Conservation (phyloP, 1,284 basidiomycete species). For the Baeospora myosura region DNA sequence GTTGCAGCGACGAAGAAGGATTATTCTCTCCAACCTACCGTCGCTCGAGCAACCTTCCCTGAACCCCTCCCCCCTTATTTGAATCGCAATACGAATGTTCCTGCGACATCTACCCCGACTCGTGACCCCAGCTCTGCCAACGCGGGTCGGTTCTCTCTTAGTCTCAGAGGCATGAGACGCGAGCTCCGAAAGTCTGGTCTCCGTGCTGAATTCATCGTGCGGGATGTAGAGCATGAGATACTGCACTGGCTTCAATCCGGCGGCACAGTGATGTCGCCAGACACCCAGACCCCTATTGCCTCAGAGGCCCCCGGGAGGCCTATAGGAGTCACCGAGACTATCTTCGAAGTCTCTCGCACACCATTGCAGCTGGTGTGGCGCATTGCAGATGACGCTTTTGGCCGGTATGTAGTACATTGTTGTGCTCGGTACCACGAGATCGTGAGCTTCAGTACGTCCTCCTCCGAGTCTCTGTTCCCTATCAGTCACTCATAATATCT, state of each 20-base stretch:
- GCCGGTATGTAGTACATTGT: constrained; percentile 73
- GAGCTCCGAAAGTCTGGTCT: constrained; percentile 57
- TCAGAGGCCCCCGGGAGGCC: constrained; percentile 32
- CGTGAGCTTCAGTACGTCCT: constrained; percentile 70
- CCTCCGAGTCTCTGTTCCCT: neutral
- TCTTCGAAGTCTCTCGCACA: constrained; percentile 58
- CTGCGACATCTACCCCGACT: constrained; percentile 32
- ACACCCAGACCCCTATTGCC: constrained; percentile 15
- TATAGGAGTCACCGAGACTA: constrained; percentile 44
- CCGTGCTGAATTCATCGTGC: constrained; percentile 51
- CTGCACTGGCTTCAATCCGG: constrained; percentile 52
- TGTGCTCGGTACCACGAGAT: constrained; percentile 71
- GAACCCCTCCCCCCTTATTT: constrained; percentile 65
- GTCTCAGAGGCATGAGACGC: constrained; percentile 65
- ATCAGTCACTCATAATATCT: constrained; percentile 4
- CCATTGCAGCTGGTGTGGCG: constrained; percentile 65
- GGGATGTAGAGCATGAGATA: constrained; percentile 59
- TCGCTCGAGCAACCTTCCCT: constrained; percentile 56
- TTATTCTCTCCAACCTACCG: constrained; percentile 37
- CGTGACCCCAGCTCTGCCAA: constrained; percentile 49
- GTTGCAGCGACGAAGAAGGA: constrained; percentile 52
- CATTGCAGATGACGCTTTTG: constrained; percentile 60
- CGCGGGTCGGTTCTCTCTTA: constrained; percentile 68
- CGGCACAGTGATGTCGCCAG: constrained; percentile 46
- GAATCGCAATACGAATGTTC: constrained; percentile 48